Conservation (phyloP, 371 early-diverging fungal species). For the Amoeboaphelidium protococcarum region DNA sequence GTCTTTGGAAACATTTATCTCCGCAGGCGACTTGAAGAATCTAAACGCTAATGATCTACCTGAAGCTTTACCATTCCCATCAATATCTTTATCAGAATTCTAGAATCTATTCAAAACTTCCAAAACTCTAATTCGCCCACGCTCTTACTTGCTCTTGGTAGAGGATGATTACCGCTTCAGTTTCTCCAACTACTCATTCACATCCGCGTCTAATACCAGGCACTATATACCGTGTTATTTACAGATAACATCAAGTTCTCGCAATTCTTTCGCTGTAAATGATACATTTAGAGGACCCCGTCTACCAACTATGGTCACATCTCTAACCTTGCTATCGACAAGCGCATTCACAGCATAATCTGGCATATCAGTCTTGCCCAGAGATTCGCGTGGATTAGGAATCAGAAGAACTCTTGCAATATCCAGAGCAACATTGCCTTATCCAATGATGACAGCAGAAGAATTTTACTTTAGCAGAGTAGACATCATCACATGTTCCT, state of each 20-base stretch:
- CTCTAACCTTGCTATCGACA: conserved; percentile 30
- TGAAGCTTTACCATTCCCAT: too few relatives aligned
- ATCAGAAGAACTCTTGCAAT: conserved; percentile 64
- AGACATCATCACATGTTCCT: too few relatives aligned
- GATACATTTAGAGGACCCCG: conserved; percentile 71
- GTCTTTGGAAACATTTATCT: conserved; percentile 15
- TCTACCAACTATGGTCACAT: conserved; percentile 65
- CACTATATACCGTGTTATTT: too few relatives aligned
- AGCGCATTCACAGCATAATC: conserved; percentile 41
- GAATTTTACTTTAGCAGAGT: too few relatives aligned
- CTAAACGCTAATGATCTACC: conserved; percentile 25
- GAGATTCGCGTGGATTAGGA: conserved; percentile 34
- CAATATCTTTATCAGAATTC: too few relatives aligned
- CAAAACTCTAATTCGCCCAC: too few relatives aligned
- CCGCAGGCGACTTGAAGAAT: conserved; percentile 19
- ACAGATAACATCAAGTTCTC: too few relatives aligned
- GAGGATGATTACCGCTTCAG: too few relatives aligned
- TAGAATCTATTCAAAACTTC: too few relatives aligned
- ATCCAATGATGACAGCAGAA: conserved; percentile 60
- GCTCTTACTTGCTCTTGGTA: too few relatives aligned
- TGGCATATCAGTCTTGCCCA: conserved; percentile 65
- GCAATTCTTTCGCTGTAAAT: conserved; percentile 77
- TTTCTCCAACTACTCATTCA: too few relatives aligned
- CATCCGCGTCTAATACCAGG: too few relatives aligned
- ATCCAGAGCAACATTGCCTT: conserved; percentile 91